A percentile compares a stretch with the other conserved stretches of the same genome.
Conservation (phyloP, 1,139 yeast species). For the Scheffersomyces cryptocercus region DNA sequence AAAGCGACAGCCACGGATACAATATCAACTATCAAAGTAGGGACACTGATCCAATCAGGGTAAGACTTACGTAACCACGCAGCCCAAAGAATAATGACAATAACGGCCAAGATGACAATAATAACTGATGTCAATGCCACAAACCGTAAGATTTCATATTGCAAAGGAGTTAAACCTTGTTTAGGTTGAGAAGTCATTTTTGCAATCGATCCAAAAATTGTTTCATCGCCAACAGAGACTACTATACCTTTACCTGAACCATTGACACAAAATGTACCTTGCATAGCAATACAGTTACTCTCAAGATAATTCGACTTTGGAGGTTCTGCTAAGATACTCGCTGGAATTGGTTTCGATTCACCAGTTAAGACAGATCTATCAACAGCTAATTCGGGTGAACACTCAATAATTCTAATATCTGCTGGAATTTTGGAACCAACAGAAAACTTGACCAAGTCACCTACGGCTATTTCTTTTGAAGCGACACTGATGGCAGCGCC, state of each 20-base stretch:
- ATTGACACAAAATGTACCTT: slow-evolving; percentile 43
- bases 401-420: slow-evolving; percentile 29
- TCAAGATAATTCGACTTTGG: slow-evolving; percentile 44
- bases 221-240: slow-evolving; percentile 32
- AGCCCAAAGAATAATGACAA: slow-evolving; percentile 43
- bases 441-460: slow-evolving; percentile 26
- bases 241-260: slow-evolving; percentile 35
- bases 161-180: slow-evolving; percentile 32
- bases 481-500: slow-evolving; percentile 16
- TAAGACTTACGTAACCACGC: slow-evolving; percentile 35
- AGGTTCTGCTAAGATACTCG: slow-evolving; percentile 18
- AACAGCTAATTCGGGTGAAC: slow-evolving; percentile 28
- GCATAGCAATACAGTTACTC: slow-evolving; percentile 41
- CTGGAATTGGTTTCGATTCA: slow-evolving; percentile 31
- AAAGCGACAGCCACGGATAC: slow-evolving; percentile 37
- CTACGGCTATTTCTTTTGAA: slow-evolving; percentile 30
- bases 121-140: slow-evolving; percentile 22
- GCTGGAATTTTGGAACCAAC: slow-evolving; percentile 35
- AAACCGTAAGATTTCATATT: slow-evolving; percentile 31
- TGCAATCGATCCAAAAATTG: slow-evolving; percentile 36
- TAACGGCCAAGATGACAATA: slow-evolving; percentile 23
- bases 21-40: slow-evolving; percentile 31
- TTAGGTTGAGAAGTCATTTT: slow-evolving; percentile 31
- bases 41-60: slow-evolving; percentile 36
- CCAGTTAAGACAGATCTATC: slow-evolving; percentile 40